Evolutionary conservation across 2,329 filamentous ascomycete species (phyloP), one percentile per base, ranked within the genome.

Genomic region (Didymella keratinophila): DNA sequence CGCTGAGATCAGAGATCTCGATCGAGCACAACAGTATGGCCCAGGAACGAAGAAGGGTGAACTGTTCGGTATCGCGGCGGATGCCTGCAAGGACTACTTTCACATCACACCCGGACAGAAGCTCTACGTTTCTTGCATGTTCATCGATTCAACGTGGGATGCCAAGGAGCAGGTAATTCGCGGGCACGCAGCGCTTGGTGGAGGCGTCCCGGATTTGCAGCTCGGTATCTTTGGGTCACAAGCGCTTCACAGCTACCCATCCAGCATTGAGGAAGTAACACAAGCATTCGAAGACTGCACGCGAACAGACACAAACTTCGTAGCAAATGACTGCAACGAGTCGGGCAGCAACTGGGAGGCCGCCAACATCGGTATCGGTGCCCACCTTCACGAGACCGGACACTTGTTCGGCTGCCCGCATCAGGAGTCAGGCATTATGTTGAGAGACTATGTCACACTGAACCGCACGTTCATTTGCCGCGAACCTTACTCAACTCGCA

Each of bases 201-300:
- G 90, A 23, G 84, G 83, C 43, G 83, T 83, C 28, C 90, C 88
- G n/a, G 86, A 90, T 61, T 78, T 97, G 60, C 89, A 93, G 58
- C 81, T 98, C 52, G 93, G 89, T 27, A 89, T 98, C 52, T 98
- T 97, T 73, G 95, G 95, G 14, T 97, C 94, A 3, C 93, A 97
- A 71, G 90, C 89, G 69, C 81, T 98, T 62, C 92, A 97, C 71
- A 96, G 91, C 75, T 98, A 97, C 73, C 95, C 95, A 3, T 85
- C 90, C 3, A 90, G 86, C 69, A 86, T 99, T 41, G 94, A 98
- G 74, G 94, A 98, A 71, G 89, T 98, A 1, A 90, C 92, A 4
- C 88, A 92, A 20, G 90, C 93, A 6, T 96, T 98, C 70, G 89
- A 87, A 16, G 93, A 98, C 76, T 97, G 93, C 76, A 97, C 93